Conservation (phyloP, 805 yeast genomes). For the Hanseniaspora singularis region DNA sequence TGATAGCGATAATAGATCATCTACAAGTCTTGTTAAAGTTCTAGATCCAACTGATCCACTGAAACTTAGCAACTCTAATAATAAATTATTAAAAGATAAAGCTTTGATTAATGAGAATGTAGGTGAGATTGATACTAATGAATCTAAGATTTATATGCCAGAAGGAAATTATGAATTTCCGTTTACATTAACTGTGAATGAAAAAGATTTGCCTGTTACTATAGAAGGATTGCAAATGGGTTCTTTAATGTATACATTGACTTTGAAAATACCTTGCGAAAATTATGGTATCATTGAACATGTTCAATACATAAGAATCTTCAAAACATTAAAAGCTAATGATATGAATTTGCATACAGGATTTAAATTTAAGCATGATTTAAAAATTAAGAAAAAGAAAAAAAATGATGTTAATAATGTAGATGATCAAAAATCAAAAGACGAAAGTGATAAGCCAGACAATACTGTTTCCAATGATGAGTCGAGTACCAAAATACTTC, state of each 20-base stretch:
- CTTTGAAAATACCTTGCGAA: conserved; percentile 51
- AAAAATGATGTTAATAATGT: background rate
- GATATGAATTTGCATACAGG: conserved; percentile 34
- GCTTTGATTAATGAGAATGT: background rate
- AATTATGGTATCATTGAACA: conserved; percentile 20
- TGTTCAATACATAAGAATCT: conserved; percentile 51
- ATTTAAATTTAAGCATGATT: conserved; percentile 12
- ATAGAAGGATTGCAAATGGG: conserved; percentile 80
- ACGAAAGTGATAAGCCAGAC: too few species aligned
- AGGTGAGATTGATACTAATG: conserved; percentile 6
- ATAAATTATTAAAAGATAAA: background rate
- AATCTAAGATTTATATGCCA: conserved; percentile 32
- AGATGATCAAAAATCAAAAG: background rate
- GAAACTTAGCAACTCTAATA: background rate
- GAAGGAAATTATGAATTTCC: conserved; percentile 82
- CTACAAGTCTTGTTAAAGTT: too few species aligned
- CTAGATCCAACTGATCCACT: background rate
- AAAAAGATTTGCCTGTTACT: conserved; percentile 55
- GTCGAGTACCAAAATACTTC: too few species aligned
- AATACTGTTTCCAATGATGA: too few species aligned
- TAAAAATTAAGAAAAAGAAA: conserved; percentile 2
- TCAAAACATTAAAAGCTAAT: conserved; percentile 74
- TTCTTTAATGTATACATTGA: conserved; percentile 56
- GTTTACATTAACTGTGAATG: conserved; percentile 65
- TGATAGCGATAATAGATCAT: too few species aligned